Base-by-base conservation (phyloP, 768 basidiomycete species). In the Suillus fuscotomentosus region DNA sequence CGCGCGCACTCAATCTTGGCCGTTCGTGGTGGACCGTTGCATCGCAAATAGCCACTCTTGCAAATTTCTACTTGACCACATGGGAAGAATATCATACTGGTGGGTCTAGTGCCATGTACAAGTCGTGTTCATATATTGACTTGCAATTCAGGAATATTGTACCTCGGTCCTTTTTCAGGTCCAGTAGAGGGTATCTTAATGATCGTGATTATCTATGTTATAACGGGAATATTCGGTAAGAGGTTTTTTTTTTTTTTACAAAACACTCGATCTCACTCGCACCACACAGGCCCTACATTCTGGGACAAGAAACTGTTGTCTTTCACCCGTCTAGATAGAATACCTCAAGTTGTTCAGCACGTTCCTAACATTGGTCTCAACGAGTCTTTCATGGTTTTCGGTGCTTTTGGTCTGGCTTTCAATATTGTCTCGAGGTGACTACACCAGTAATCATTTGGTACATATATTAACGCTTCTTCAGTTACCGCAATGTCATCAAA, bases 11-110 rank as follows among this genome's bases (percentile, higher is more conserved):
- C 51, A 96, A 97, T 69, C 82, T 98, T 24, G 94, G 93, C 14
- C 83, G 95, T 22, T 95, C 94, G 0, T 99, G 97, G 95, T 99
- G 95, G 97, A 98, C 95, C 0, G 89, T 99, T 41, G 86, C 91
- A 0, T 91, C 91, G 1, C 93, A 96, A 73, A 82, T 84, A 8
- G 87, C 85, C 10, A 85, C 87, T 0, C 78, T 89, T 22, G 85
- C 84, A 43, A 90, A 85, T 73, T 91, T 91, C 74, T 91, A 91
- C 74, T 77, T 90, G 47, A 86, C 87, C 2, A 91, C 89, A 22
- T 90, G 88, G 88, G 89, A 89, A 68, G 86, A 97, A 75, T 94
- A 92, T 70, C 91, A 98, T 69, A 98, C 96, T 2, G 92, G 91
- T 82, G 63, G 63, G 11, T n/a, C 43, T n/a, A 66, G 56, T 27